Conservation (phyloP, 2,329 filamentous ascomycete species). For the Penicillium fuscoglaucum region DNA sequence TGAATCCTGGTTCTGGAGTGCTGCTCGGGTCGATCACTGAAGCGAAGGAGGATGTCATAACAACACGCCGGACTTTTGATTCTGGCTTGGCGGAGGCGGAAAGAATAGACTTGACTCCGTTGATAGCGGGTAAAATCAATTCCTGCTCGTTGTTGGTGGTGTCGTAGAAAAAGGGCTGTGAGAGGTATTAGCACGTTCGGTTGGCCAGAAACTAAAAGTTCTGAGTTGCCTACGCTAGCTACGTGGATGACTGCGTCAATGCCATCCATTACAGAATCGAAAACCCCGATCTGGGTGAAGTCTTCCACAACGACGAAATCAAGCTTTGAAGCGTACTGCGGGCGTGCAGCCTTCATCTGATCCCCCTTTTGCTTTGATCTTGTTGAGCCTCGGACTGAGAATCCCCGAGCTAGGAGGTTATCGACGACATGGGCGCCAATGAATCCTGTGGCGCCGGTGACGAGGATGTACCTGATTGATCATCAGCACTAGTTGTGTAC, state of each 20-base stretch:
- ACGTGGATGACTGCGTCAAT: slow-evolving; percentile 49
- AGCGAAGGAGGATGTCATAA: slow-evolving; percentile 35
- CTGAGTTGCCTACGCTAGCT: slow-evolving; percentile 42
- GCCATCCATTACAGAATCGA: slow-evolving; percentile 42
- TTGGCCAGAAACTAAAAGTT: neutral
- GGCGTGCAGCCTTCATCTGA: slow-evolving; percentile 41
- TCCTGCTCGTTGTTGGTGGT: slow-evolving; percentile 47
- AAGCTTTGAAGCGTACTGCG: slow-evolving; percentile 38
- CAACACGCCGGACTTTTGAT: slow-evolving; percentile 24
- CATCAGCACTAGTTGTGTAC: neutral
- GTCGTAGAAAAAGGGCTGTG: slow-evolving; percentile 48
- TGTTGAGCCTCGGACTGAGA: slow-evolving; percentile 27
- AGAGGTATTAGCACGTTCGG: neutral
- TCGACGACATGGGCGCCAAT: slow-evolving; percentile 34
- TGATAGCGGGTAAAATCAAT: slow-evolving; percentile 49
- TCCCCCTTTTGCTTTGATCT: slow-evolving; percentile 28
- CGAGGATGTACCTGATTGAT: slow-evolving; percentile 19
- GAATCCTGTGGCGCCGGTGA: slow-evolving; percentile 33
- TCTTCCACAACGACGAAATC: slow-evolving; percentile 49
- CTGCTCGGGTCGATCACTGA: slow-evolving; percentile 26
- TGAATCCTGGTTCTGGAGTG: slow-evolving; percentile 21
- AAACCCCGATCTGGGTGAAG: slow-evolving; percentile 41
- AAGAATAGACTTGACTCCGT: slow-evolving; percentile 48
- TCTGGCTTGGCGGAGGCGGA: slow-evolving; percentile 29
- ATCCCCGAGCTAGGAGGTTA: slow-evolving; percentile 24